Base-by-base conservation (phyloP, 1,284 basidiomycete genomes). In the Polyporus tsugae region DNA sequence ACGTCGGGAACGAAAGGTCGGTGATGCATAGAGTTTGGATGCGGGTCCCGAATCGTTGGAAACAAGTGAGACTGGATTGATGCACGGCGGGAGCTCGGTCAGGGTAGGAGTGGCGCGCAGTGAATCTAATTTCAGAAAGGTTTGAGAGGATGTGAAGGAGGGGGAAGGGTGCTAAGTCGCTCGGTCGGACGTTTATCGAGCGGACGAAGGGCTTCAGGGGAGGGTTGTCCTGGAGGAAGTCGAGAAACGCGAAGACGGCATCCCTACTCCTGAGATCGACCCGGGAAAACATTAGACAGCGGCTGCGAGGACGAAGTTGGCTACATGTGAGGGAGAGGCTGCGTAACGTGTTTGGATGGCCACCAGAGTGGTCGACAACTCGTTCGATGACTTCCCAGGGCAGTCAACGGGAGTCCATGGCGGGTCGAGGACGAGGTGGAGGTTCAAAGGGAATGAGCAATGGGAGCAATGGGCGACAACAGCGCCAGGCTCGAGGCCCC, bases 351-450 rank as follows among this genome's bases (percentile, higher is more conserved):
- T 4, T 19, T 5, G 13, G 11, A 55, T 36, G 17, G 0, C 35
- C 55, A 38, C 19, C 11, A 53, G 25, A 35, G 11, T 53, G 10
- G 10, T 33, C 29, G 25, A 53, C 17, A 5, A 53, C 29, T 13
- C 52, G 25, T 13, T 53, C 52, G 13, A 53, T 53, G 13, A 53
- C 52, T 53, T 53, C 52, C 29, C 52, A 53, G 6, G 52, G 52
- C 13, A 53, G 52, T 17, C 25, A 13, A 4, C 25, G 52, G 17
- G 25, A 11, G 13, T 11, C 46, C 10, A 33, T 53, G 15, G 29
- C 4, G 15, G 17, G 52, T 29, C 15, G 25, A 53, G 0, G 46
- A 49, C 5, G 46, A 22, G 9, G 46, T 2, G 9, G 4, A 22
- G 19, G 46, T 10, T 2, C 4, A 25, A 10, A 2, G 11, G n/a